Base-by-base conservation (phyloP, 2,329 filamentous ascomycete genomes). In the Colletotrichum sansevieriae region DNA sequence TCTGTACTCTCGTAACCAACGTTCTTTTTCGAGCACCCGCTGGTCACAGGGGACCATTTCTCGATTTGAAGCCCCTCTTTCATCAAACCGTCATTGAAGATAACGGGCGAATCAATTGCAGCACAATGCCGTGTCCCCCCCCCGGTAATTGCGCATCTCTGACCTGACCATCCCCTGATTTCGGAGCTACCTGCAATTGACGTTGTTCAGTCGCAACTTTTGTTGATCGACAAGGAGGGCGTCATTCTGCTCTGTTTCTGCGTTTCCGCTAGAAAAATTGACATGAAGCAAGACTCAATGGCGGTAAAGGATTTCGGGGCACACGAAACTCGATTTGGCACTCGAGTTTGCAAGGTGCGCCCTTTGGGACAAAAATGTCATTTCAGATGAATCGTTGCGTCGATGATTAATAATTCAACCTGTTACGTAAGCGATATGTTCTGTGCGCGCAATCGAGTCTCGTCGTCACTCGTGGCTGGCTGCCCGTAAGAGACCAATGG, bases 111-210 rank as follows among this genome's bases (percentile, higher is more conserved):
- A 61, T 65, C 62, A 68, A 29, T 10, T 20, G 22, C 20, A 20
- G 1, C 39, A 33, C 22, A 37, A 58, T 46, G 43, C 44, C 20
- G 15, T 64, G 54, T 43, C 18, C 41, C 51, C 59, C 59, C 60
- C 61, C 41, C 61, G 65, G 55, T 55, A 65, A 68, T 65, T 60
- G 62, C 65, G 62, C 66, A 61, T 66, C 41, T 65, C 61, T 65
- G 61, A 39, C 47, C 54, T 63, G 58, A 43, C 29, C 35, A 22
- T 22, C 47, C 54, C 63, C 62, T 49, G 54, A 41, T 47, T 49
- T 56, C 12, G 55, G 54, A 46, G 18, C 35, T 49, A 62, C 22
- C 11, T 59, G 43, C 55, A 49, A 43, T 68, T 65, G 65, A 68
- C 55, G 55, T 65, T 41, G 59, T 65, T 37, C 20, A 37, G 49